These are phyloP conservation scores for Paulownia fortunei DNA, from an alignment of 257 asterid genomes.

Conservation along the genomic window DNA sequence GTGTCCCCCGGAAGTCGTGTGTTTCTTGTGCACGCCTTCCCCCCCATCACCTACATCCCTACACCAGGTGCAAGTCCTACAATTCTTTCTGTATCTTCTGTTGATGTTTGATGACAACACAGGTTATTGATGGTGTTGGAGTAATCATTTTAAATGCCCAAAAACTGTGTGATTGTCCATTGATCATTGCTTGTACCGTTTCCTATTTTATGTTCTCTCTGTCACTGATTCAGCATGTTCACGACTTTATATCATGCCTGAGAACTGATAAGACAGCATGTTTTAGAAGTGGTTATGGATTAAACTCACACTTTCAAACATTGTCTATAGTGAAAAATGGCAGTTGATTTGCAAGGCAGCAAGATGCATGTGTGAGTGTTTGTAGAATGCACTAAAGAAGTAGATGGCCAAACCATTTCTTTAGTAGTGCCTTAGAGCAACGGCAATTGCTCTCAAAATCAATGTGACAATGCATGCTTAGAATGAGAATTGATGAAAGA, in stretches of 20 bases:
- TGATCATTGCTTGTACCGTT: background rate
- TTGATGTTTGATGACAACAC: background rate
- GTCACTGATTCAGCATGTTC: too few species aligned
- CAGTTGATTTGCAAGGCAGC: too few species aligned
- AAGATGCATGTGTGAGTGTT: too few species aligned
- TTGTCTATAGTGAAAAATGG: too few species aligned
- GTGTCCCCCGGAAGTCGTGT: slow-evolving; percentile 58
- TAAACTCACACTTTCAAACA: too few species aligned
- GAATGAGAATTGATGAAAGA: background rate
- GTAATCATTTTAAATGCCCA: background rate
- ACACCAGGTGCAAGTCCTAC: slow-evolving; percentile 61
- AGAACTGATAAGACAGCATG: too few species aligned
- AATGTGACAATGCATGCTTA: background rate
- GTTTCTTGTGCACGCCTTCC: slow-evolving; percentile 65
- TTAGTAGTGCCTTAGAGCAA: background rate
- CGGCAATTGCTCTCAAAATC: background rate
- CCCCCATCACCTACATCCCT: slow-evolving; percentile 60
- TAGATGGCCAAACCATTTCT: too few species aligned
- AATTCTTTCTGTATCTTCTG: slow-evolving; percentile 3
- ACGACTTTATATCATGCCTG: too few species aligned
- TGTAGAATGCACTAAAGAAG: too few species aligned
- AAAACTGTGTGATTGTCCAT: background rate
- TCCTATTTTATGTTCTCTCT: too few species aligned
- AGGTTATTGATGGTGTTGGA: background rate
- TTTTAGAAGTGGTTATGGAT: too few species aligned